Conservation (phyloP, 371 early-diverging fungal species). For the Nematocida displodere region DNA sequence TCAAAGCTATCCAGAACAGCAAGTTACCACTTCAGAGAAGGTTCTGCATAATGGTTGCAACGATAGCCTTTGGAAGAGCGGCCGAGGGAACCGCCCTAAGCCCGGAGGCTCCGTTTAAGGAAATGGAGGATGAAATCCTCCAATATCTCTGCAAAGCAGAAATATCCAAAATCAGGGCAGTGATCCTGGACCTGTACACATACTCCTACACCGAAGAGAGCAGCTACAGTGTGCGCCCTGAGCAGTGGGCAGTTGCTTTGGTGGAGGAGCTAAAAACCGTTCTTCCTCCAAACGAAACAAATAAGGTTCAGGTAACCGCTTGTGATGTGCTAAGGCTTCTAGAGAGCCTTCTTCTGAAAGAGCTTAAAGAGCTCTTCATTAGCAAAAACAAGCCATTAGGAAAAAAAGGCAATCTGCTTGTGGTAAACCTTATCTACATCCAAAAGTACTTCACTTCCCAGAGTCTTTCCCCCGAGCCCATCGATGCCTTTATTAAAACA, state of each 20-base stretch:
- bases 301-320: neutral
- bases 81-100: neutral
- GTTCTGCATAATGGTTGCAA: neutral
- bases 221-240: conserved; percentile 1
- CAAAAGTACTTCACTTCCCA: conserved; percentile 21
- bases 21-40: neutral
- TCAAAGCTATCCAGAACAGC: conserved; percentile 7
- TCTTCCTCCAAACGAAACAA: neutral
- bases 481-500: conserved; percentile 9
- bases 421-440: conserved; percentile 41
- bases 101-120: neutral
- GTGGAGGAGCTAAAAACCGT: conserved; percentile 2
- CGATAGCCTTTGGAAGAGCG: neutral
- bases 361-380: conserved; percentile 41
- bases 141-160: conserved; percentile 10
- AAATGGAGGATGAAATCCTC: conserved; percentile 2
- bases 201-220: conserved; percentile 12
- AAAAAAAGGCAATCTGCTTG: conserved; percentile 41
- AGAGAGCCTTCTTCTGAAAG: neutral
- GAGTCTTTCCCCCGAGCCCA: neutral
- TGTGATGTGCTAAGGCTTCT: neutral
- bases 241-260: conserved; percentile 9
- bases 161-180: conserved; percentile 32
- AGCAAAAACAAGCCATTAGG: conserved; percentile 38
- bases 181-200: conserved; percentile 35